These are phyloP conservation scores for Euphorbia peplus DNA, from an alignment of 345 rosid species.

Conservation along the genomic window DNA sequence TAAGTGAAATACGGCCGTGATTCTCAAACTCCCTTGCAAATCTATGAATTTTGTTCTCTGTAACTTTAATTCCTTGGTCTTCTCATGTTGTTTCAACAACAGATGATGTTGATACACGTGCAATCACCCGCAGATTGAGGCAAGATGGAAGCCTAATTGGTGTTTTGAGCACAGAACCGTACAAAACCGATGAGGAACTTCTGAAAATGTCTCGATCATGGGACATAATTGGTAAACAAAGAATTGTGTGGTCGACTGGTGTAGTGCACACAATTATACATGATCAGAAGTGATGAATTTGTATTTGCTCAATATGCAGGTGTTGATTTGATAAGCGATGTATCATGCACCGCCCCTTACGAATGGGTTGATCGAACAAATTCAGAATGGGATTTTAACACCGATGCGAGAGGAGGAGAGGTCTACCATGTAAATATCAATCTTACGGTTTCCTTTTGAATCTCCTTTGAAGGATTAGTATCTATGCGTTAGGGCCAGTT, in stretches of 20 bases:
- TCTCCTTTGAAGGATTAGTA: too few relatives aligned
- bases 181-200: slow-evolving; percentile 76
- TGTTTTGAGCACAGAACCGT: slow-evolving; percentile 77
- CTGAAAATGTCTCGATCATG: slow-evolving; percentile 76
- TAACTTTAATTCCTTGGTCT: slow-evolving; percentile 5
- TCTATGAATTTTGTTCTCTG: not conserved
- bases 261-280: not conserved
- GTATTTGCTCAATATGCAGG: slow-evolving; percentile 44
- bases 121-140: slow-evolving; percentile 89
- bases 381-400: slow-evolving; percentile 76
- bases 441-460: not conserved
- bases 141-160: slow-evolving; percentile 98
- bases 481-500: too few relatives aligned
- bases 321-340: slow-evolving; percentile 81
- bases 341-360: slow-evolving; percentile 70
- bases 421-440: slow-evolving; percentile 51
- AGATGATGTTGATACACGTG: slow-evolving; percentile 97
- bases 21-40: not conserved
- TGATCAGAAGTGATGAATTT: not conserved
- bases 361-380: slow-evolving; percentile 75
- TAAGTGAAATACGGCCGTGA: slow-evolving; percentile 24
- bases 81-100: slow-evolving; percentile 14
- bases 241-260: not conserved
- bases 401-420: slow-evolving; percentile 37
- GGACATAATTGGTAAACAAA: slow-evolving; percentile 73